Base-by-base conservation (phyloP, 169 alveolate genomes). In the Plasmodium gallinaceum region DNA sequence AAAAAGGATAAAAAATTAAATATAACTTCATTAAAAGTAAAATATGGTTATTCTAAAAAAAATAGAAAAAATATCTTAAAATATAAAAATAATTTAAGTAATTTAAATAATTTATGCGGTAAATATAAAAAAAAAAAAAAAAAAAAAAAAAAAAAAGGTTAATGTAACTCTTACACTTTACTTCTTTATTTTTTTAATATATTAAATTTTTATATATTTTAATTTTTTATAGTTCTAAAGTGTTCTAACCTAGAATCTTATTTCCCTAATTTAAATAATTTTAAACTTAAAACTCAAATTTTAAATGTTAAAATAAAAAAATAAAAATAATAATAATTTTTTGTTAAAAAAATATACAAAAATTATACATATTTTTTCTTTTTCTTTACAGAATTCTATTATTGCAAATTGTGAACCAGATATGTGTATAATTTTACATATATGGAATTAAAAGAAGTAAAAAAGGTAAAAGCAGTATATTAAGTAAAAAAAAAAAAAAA, bases 331-430 rank as follows among this genome's bases (percentile, higher is more conserved):
- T 16, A 2, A 7, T 14, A 7, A 61, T 0, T 61, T 12, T 24
- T 24, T 65, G 2, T 39, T 20, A 5, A 57, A 14, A 14, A 0
- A 14, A 16, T 16, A 5, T 37, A 51, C 54, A 4, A 26, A 3
- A 20, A 0, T 20, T 61, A 16, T 57, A 6, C 6, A 7, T 60
- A 45, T 64, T 68, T 43, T 65, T 48, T 51, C 51, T 32, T 32
- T 43, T 54, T 60, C 32, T 66, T 39, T 78, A 54, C 37, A 78
- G 89, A 58, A 78, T 42, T 78, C 89, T 73, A 78, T 78, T 26
- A 65, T 78, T 65, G 89, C 89, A 14, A 78, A 65, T 43, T 78
- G 51, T 58, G 78, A 78, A 48, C 89, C 78, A 39, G 75, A 78
- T 43, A 78, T 65, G 72, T 78, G 89, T 18, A 18, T 78, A 24